A percentile compares a stretch with the other conserved stretches of the same genome.
phyloP scores from a whole-genome alignment of 192 early-diverging fungal species.

The Rhizophagus clarus region DNA sequence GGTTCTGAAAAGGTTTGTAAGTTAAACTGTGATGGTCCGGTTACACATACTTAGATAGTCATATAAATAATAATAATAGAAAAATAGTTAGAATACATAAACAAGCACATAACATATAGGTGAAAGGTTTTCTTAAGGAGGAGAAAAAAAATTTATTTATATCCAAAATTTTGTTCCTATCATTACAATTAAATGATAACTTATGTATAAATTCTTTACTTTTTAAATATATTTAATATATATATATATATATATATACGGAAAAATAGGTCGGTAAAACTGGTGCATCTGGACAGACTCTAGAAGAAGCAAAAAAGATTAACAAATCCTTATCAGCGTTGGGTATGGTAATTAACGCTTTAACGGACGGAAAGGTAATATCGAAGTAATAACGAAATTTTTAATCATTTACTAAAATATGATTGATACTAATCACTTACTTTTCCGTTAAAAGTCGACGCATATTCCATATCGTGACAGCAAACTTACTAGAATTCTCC shows the following conservation, averaged over 20 bases:
- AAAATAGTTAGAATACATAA: too few species aligned
- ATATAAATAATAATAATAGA: too few species aligned
- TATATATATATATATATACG: too few species aligned
- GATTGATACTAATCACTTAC: neutral
- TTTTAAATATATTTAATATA: too few species aligned
- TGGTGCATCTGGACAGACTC: slow-evolving; percentile 95
- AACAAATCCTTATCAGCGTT: slow-evolving; percentile 97
- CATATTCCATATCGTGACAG: slow-evolving; percentile 99
- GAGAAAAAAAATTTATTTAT: neutral
- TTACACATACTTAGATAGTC: too few species aligned
- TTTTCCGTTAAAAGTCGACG: slow-evolving; percentile 62
- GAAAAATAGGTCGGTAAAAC: slow-evolving; percentile 77
- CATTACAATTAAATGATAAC: too few species aligned
- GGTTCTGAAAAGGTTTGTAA: slow-evolving; percentile 89
- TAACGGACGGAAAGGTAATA: slow-evolving; percentile 94
- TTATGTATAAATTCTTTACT: too few species aligned
- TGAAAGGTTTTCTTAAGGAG: too few species aligned
- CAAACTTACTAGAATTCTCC: slow-evolving; percentile 98
- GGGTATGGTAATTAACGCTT: slow-evolving; percentile 99
- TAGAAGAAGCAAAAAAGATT: slow-evolving; percentile 99
- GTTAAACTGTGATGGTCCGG: neutral
- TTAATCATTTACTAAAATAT: neutral
- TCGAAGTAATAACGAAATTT: neutral
- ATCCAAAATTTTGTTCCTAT: neutral
- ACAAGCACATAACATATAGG: too few species aligned